Base-by-base conservation (phyloP, 2,329 filamentous ascomycete genomes). In the Beauveria pseudobassiana region DNA sequence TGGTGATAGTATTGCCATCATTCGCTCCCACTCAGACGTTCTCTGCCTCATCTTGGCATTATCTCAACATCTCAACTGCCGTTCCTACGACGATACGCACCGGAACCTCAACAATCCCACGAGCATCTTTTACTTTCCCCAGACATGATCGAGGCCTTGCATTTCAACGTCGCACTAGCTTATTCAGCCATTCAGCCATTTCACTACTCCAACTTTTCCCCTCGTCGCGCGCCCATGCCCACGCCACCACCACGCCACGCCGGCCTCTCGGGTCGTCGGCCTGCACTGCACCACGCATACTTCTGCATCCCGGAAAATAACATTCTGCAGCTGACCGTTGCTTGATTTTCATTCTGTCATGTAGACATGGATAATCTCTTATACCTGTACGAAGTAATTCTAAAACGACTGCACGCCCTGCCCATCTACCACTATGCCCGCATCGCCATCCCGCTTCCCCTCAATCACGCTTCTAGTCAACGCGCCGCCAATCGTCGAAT, bases 381-480 rank as follows among this genome's bases (percentile, higher is more conserved):
- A 34, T n/a, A 30, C 49, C 3, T 34, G 34, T 38, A 16, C 34
- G 12, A 14, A 16, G 34, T 6, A 38, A 38, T 38, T 2, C 9
- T 28, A 62, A 42, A 53, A 62, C 16, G 48, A 46, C 40, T 64
- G 65, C 10, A 65, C 22, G 16, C 59, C 65, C 9, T 61, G 28
- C 9, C 48, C 43, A 18, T 46, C 45, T 40, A 78, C 65, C 5
- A 75, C 68, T 65, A 70, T 75, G 4, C 77, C 77, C 38, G 69
- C 71, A 65, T 80, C 74, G 1, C 56, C 68, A 69, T 80, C 77
- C 42, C 74, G 65, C 62, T 70, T 28, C 1, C 78, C 77, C 60
- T 78, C 73, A 18, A 80, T 65, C 0, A 80, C 76, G 59, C 68
- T 66, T 50, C 68, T 67, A 9, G 79, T 68, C 22, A 78, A 72